Evolutionary conservation across 2,329 filamentous ascomycete species (phyloP), one percentile per base, ranked within the genome.

Genomic region (Polytolypa hystricis): DNA sequence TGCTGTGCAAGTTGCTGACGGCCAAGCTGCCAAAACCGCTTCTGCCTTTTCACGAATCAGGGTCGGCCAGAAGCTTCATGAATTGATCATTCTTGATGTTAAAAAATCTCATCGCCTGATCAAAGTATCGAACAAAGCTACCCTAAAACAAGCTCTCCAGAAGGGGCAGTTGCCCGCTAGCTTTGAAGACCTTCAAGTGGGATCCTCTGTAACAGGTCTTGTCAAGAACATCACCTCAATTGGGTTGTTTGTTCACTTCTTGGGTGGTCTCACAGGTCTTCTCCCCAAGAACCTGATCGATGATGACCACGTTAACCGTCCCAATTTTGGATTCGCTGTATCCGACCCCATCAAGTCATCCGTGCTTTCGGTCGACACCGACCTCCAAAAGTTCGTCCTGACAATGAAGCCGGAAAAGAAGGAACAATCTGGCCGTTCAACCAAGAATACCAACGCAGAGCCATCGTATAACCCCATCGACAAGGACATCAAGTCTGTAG

Each of bases 161-260:
- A 69, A 80, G 14, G 74, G 74, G n/a, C 75, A 71, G 36, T 69
- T 96, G 9, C 67, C 93, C n/a, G 70, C 70, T 12, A 72, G 62
- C 29, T 80, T 91, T 38, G 77, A 81, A 15, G 76, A 89, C 45
- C 71, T 85, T 14, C 73, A 77, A 44, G 71, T 81, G 44, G 82
- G 82, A 19, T 69, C 74, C 21, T 63, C 76, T 16, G 72, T 85
- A 5, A 73, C 77, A 40, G 89, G 87, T 4, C 94, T 89, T 49
- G 77, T 98, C 17, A 79, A 80, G 41, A 93, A 91, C 50, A 81
- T 94, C 35, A 87, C 84, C 0, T 65, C 74, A 2, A 83, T 81
- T 6, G 85, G 83, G 29, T 70, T 87, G 8, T 96, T 94, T 51
- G 74, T 95, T n/a, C 81, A 93, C 52, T 95, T 95, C 56, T 77